Base-by-base conservation (phyloP, 495 filamentous ascomycete genomes). In the Mycothermus thermophilus region DNA sequence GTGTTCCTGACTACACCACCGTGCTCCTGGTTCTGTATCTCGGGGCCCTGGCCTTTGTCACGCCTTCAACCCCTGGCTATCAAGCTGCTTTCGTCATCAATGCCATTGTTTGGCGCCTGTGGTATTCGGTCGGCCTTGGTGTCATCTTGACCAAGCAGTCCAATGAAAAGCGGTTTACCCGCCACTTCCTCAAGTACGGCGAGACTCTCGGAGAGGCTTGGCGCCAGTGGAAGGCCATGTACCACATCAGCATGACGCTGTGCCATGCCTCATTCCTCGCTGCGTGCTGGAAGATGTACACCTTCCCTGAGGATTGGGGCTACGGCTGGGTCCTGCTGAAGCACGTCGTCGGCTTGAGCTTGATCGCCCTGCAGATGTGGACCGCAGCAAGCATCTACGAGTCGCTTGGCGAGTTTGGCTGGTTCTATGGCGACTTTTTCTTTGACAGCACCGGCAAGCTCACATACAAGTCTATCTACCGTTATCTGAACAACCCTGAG, bases 341-440 rank as follows among this genome's bases (percentile, higher is more conserved):
- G 41, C 92, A 97, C 47, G 78, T 93, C 10, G 46, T 95, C 21
- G 90, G 90, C 18, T 59, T 66, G 23, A 76, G 83, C 40, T 63
- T 96, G 37, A 74, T 95, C 34, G 73, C 80, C 10, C 67, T 97
- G 30, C 90, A 97, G 51, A 59, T 88, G 8, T 97, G 92, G 92
- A 95, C 88, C 3, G 77, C 81, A 4, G 59, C 82, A 40, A 93
- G 86, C 54, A 92, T 96, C 40, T 93, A 95, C 58, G 85, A 94
- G 11, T 94, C 88, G 4, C 76, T 96, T 2, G 88, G 88, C 27
- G 90, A 97, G 51, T 96, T 95, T 51, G 92, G 92, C 44, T 97
- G 92, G 90, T 97, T 96, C 66, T 97, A 84, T 48, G 90, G 90
- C 9, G 90, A 97, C 55, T 97, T 97, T 65, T 85, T 85, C 63